Evolutionary conservation across 31 red algal species (phyloP).

Genomic region (Odonthalia washingtoniensis): DNA sequence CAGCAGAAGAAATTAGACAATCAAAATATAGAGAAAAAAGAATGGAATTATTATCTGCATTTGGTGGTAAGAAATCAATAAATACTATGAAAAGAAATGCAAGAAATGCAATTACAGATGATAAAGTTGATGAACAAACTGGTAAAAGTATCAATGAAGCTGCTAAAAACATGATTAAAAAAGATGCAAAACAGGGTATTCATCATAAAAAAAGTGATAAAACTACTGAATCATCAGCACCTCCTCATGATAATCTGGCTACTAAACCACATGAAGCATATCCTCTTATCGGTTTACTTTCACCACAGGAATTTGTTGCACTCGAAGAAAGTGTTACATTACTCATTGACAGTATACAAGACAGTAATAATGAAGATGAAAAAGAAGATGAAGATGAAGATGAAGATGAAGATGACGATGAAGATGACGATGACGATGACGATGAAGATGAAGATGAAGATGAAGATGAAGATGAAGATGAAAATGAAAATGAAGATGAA

Average conservation of each 20-base stretch:
- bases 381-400: no score
- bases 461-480: no score
- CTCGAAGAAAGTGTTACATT: slow-evolving; percentile 49
- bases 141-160: slow-evolving; percentile 39
- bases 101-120: slow-evolving; percentile 65
- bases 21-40: slow-evolving; percentile 45
- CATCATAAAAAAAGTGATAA: slow-evolving; percentile 18
- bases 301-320: slow-evolving; percentile 47
- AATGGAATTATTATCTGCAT: slow-evolving; percentile 40
- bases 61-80: slow-evolving; percentile 58
- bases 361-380: neutral
- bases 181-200: slow-evolving; percentile 59
- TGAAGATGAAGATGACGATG: no score
- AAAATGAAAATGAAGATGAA: no score
- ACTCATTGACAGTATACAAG: slow-evolving; percentile 37
- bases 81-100: slow-evolving; percentile 28
- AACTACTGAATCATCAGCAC: slow-evolving; percentile 70
- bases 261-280: slow-evolving; percentile 63
- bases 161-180: slow-evolving; percentile 56
- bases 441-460: no score
- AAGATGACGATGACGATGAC: no score
- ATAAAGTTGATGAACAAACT: slow-evolving; percentile 60
- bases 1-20: slow-evolving; percentile 16
- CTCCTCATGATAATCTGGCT: slow-evolving; percentile 65
- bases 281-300: slow-evolving; percentile 57